phyloP scores from a whole-genome alignment of 192 early-diverging fungal species.

The Diversispora epigaea region DNA sequence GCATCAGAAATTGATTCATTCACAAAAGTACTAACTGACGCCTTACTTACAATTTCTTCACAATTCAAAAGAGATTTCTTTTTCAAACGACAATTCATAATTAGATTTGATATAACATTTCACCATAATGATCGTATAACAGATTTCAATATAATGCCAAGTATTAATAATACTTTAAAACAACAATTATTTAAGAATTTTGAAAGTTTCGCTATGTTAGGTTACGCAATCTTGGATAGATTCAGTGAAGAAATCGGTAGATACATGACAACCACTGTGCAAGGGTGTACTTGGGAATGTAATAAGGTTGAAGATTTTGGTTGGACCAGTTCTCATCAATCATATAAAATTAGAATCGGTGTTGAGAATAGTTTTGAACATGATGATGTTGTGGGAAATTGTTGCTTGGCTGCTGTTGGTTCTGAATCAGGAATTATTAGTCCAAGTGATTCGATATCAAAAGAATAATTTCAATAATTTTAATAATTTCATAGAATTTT shows the following conservation, averaged over 20 bases:
- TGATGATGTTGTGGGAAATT: slow-evolving; percentile 2
- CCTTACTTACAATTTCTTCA: background rate
- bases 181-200: background rate
- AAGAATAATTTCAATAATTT: too few species aligned
- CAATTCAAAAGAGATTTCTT: slow-evolving; percentile 26
- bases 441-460: background rate
- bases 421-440: background rate
- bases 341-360: slow-evolving; percentile 11
- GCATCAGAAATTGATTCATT: slow-evolving; percentile 20
- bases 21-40: background rate
- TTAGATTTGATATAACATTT: slow-evolving; percentile 7
- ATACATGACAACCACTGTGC: slow-evolving; percentile 18
- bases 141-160: slow-evolving; percentile 6
- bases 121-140: slow-evolving; percentile 15
- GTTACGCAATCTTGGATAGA: slow-evolving; percentile 6
- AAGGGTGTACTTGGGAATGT: slow-evolving; percentile 20
- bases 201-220: background rate
- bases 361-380: slow-evolving; percentile 22
- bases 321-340: slow-evolving; percentile 1
- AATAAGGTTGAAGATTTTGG: slow-evolving; percentile 12
- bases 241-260: slow-evolving; percentile 14
- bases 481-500: too few species aligned
- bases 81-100: slow-evolving; percentile 10
- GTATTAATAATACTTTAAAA: background rate
- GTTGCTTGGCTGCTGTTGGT: background rate